Conservation (phyloP, 1,139 yeast genomes). For the Hanseniaspora sp. region DNA sequence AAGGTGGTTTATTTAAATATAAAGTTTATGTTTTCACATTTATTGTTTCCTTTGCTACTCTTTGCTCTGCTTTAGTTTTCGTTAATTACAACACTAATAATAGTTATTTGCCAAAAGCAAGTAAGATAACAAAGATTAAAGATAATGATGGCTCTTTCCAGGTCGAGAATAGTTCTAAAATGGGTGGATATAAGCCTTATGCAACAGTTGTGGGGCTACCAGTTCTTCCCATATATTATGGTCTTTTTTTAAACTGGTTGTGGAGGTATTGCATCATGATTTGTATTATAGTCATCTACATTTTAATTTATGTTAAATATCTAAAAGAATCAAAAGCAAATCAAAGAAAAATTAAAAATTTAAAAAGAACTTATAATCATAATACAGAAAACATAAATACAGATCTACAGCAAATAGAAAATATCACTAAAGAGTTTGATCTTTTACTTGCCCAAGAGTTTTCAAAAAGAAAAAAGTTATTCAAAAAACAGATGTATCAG, state of each 20-base stretch:
- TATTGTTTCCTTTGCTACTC: conserved; percentile 50
- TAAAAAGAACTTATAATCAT: background rate
- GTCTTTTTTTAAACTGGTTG: conserved; percentile 68
- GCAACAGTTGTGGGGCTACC: conserved; percentile 80
- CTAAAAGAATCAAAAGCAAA: conserved; percentile 49
- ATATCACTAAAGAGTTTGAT: conserved; percentile 37
- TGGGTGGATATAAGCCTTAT: conserved; percentile 47
- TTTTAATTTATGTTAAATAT: conserved; percentile 64
- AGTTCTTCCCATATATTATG: conserved; percentile 60
- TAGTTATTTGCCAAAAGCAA: conserved; percentile 16
- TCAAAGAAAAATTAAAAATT: conserved; percentile 22
- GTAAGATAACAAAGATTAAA: conserved; percentile 22
- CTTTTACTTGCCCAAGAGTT: conserved; percentile 50
- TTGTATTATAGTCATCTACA: conserved; percentile 53
- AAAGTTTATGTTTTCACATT: conserved; percentile 50
- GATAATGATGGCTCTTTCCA: conserved; percentile 22
- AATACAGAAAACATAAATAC: background rate
- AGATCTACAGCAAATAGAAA: background rate
- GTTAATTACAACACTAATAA: conserved; percentile 31
- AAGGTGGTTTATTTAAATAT: conserved; percentile 64
- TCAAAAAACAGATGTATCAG: conserved; percentile 66
- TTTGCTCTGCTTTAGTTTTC: conserved; percentile 67
- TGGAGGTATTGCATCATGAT: conserved; percentile 64
- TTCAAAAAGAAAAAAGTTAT: conserved; percentile 49
- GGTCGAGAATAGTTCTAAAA: conserved; percentile 21